Evolutionary conservation across 2,329 filamentous ascomycete species (phyloP).

Genomic region (Dothistroma septosporum): DNA sequence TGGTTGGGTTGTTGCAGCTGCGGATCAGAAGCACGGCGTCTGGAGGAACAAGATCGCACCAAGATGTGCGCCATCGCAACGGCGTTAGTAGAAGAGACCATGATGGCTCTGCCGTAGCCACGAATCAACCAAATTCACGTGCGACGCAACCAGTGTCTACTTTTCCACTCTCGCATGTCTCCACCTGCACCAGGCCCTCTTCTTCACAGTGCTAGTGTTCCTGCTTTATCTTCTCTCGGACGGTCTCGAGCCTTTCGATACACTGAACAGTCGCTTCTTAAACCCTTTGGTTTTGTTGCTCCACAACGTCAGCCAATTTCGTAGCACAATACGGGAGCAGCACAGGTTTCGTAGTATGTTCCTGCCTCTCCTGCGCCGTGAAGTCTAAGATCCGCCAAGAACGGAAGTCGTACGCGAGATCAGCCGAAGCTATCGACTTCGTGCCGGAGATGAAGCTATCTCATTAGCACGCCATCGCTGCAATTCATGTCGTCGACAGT

Average conservation of each 20-base stretch:
- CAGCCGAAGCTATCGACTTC: slow-evolving; percentile 1
- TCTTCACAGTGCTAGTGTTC: neutral
- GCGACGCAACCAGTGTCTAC: slow-evolving; percentile 3
- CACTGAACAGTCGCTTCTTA: too few species aligned
- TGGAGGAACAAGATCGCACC: slow-evolving; percentile 10
- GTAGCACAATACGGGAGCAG: too few species aligned
- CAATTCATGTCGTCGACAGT: neutral
- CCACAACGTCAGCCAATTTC: too few species aligned
- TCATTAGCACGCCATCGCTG: slow-evolving; percentile 2
- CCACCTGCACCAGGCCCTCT: neutral
- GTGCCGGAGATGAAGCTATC: neutral
- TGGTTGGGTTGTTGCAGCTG: slow-evolving; percentile 16
- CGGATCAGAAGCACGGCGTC: slow-evolving; percentile 24
- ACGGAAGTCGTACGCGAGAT: neutral
- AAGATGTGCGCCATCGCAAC: slow-evolving; percentile 8
- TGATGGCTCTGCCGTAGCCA: slow-evolving; percentile 17
- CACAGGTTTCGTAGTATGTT: neutral
- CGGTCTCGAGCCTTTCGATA: neutral
- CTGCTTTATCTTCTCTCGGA: neutral
- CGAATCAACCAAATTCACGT: slow-evolving; percentile 20
- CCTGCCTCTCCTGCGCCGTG: neutral
- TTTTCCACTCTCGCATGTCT: neutral
- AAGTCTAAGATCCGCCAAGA: neutral
- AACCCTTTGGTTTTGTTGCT: too few species aligned
- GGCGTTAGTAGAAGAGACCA: slow-evolving; percentile 15